A percentile compares a stretch with the other conserved stretches of the same genome.
These are phyloP conservation scores for Cyclospora cayetanensis DNA, from an alignment of 169 alveolate species.

Conservation along the genomic window DNA sequence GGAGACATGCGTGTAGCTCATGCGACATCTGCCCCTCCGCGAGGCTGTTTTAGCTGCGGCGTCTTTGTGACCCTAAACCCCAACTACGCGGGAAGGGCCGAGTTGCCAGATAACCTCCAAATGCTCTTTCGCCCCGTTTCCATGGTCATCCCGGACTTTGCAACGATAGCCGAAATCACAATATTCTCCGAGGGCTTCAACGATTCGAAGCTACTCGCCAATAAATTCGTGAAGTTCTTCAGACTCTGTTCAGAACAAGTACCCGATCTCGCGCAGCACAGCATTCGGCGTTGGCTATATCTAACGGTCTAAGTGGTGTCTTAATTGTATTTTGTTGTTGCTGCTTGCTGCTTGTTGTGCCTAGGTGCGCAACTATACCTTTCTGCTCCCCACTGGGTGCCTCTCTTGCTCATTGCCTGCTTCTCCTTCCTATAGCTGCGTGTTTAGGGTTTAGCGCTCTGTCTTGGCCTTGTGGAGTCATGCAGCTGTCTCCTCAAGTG, in stretches of 20 bases:
- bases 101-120: conserved; percentile 96
- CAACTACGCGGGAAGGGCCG: conserved; percentile 98
- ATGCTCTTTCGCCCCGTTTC: conserved; percentile 95
- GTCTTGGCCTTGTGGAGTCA: neutral
- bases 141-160: conserved; percentile 96
- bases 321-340: neutral
- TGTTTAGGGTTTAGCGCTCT: conserved; percentile 36
- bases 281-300: too few relatives aligned
- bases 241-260: conserved; percentile 89
- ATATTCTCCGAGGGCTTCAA: conserved; percentile 97
- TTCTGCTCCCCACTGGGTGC: neutral
- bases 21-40: too few relatives aligned
- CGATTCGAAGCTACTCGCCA: conserved; percentile 91
- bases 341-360: neutral
- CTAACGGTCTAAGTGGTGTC: too few relatives aligned
- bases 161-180: conserved; percentile 95
- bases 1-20: too few relatives aligned
- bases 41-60: conserved; percentile 81
- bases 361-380: neutral
- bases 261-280: conserved; percentile 80
- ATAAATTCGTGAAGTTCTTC: conserved; percentile 94
- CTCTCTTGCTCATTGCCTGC: neutral
- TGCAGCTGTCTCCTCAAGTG: conserved; percentile 90
- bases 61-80: conserved; percentile 95
- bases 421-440: neutral